Evolutionary conservation across 805 yeast genomes (phyloP), one percentile per base, ranked within the genome.

Genomic region (Candida boleticola): DNA sequence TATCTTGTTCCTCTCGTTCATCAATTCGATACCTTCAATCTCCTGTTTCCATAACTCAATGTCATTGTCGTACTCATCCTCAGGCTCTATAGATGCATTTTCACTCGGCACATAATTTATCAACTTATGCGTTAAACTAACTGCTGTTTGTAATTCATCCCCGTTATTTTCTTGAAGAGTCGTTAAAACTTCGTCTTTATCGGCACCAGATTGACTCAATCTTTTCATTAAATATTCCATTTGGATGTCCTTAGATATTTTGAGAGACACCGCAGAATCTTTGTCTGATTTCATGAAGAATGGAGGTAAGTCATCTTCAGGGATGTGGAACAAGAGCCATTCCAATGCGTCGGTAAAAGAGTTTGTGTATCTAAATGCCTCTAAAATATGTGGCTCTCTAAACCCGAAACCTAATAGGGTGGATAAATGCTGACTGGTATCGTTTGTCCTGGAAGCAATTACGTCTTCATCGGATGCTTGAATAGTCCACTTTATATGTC

Each of bases 251-350:
- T 71, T 73, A 3, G 83, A 65, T n/a, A 77, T 65, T 46, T 76
- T 85, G 32, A 85, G 68, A 40, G 76, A 72, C 19, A 81, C 74
- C 37, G 75, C 77, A 0, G 83, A 68, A 50, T 82, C 89, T 35
- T 73, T 73, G 18, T 74, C 72, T 31, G 77, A 64, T 46, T 82
- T 80, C 14, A 74, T 71, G 53, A 85, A 85, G 36, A 71, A 66
- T 0, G 64, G 50, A 0, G 99, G 99, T 25, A 92, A 66, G 54
- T 92, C 99, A 56, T 90, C 98, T 48, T 93, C 97, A 0, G 98
- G 98, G 3, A 92, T 78, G 54, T 92, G 93, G 50, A 90, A 82
- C 9, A 92, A 63, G 16, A 92, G 73, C 92, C 93, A 85, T 46
- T 83, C 87, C 33, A 85, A 60, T 0, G 83, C 73, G 19, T 74